Evolutionary conservation across 2,329 filamentous ascomycete species (phyloP).

Genomic region (Kalmusia sp.): DNA sequence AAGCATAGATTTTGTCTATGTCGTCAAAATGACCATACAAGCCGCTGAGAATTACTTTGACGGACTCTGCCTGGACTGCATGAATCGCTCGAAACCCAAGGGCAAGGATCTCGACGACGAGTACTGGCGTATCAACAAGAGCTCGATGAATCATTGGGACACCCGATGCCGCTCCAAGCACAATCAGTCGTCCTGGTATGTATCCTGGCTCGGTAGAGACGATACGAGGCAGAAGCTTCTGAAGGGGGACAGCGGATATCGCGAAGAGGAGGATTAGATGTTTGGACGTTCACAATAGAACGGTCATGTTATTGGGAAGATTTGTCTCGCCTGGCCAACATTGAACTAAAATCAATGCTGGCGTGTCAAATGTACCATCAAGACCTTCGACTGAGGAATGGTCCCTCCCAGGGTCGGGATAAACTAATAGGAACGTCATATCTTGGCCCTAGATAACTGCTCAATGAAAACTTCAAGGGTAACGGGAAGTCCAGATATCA

Average conservation of each 20-base stretch:
- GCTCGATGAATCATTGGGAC: slow-evolving; percentile 30
- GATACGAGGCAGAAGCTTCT: slow-evolving; percentile 9
- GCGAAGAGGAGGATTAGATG: not conserved
- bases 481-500: no score
- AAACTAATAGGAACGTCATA: no score
- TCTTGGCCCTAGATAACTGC: no score
- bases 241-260: not conserved
- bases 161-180: slow-evolving; percentile 8
- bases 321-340: no score
- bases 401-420: no score
- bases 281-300: no score
- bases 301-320: not conserved
- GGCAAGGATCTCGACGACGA: slow-evolving; percentile 15
- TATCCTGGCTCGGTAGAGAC: slow-evolving; percentile 9
- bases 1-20: slow-evolving; percentile 17
- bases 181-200: slow-evolving; percentile 9
- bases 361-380: no score
- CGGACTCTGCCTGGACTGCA: slow-evolving; percentile 39
- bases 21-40: not conserved
- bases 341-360: no score
- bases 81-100: slow-evolving; percentile 21
- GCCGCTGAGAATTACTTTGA: slow-evolving; percentile 24
- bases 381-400: no score
- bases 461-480: no score
- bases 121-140: slow-evolving; percentile 23